These are phyloP conservation scores for Polychaeton citri DNA, from an alignment of 2,329 filamentous ascomycete genomes.

Conservation along the genomic window DNA sequence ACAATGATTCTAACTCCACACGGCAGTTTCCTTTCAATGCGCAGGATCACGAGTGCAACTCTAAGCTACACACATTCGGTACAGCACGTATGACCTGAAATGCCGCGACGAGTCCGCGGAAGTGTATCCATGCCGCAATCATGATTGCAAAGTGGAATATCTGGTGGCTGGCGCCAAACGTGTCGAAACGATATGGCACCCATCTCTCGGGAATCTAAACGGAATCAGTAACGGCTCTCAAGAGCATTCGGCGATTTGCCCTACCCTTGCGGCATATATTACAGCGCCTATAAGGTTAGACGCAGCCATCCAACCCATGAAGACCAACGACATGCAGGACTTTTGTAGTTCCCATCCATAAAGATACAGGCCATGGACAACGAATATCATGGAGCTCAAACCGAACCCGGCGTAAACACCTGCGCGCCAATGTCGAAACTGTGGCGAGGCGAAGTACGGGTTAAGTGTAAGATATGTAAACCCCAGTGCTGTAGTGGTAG, in stretches of 20 bases:
- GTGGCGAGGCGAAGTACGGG: conserved; percentile 6
- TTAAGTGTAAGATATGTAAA: conserved; percentile 5
- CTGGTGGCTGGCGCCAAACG: conserved; percentile 17
- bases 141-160: conserved; percentile 19
- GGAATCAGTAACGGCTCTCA: no score
- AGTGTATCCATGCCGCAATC: conserved; percentile 1
- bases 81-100: no score
- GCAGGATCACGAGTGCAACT: no score
- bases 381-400: conserved; percentile 6
- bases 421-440: conserved; percentile 6
- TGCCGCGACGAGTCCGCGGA: not conserved
- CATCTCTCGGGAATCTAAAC: conserved; percentile 20
- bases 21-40: no score
- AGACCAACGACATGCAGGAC: no score
- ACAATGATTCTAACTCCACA: no score
- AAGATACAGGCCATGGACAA: conserved; percentile 5
- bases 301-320: no score
- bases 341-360: conserved; percentile 2
- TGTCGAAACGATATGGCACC: conserved; percentile 10
- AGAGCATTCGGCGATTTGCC: no score
- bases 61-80: no score
- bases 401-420: conserved; percentile 8
- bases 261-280: no score
- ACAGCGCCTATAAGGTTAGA: no score
- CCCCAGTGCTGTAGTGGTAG: conserved; percentile 1